Conservation (phyloP, 1,139 yeast genomes). For the Hyphopichia wangnamkhiaoensis region DNA sequence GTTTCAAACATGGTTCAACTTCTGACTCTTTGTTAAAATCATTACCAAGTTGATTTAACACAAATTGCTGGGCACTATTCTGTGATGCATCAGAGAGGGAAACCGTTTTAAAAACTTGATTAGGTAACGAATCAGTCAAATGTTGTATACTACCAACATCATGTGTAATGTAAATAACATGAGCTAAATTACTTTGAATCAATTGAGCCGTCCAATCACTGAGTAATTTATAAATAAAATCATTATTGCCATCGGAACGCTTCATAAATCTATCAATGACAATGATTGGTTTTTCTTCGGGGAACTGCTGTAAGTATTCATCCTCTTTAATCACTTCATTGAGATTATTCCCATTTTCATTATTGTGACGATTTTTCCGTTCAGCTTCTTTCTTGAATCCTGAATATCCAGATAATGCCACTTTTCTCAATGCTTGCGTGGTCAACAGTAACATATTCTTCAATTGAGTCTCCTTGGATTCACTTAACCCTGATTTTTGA, state of each 20-base stretch:
- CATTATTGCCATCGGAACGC: constrained; percentile 56
- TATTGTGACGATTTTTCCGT: constrained; percentile 14
- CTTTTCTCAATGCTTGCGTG: constrained; percentile 67
- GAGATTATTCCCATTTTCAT: constrained; percentile 10
- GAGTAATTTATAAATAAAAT: constrained; percentile 70
- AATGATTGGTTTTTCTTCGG: constrained; percentile 83
- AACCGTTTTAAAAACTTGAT: constrained; percentile 78
- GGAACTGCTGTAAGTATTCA: constrained; percentile 80
- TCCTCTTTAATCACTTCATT: constrained; percentile 60
- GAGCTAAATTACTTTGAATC: constrained; percentile 79
- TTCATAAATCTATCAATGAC: constrained; percentile 73
- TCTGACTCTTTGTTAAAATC: constrained; percentile 22
- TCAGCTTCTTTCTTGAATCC: constrained; percentile 27
- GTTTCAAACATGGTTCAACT: constrained; percentile 61
- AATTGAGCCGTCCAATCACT: constrained; percentile 89
- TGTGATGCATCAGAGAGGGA: constrained; percentile 80
- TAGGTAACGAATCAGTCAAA: constrained; percentile 73
- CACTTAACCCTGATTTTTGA: constrained; percentile 89
- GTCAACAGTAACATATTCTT: constrained; percentile 79
- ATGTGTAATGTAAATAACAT: constrained; percentile 82
- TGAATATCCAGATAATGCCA: constrained; percentile 53
- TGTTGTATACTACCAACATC: constrained; percentile 77
- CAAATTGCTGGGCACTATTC: constrained; percentile 69
- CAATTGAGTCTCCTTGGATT: constrained; percentile 79
- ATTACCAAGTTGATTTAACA: constrained; percentile 56